These are phyloP conservation scores for Plasmodium malariae DNA, from an alignment of 169 alveolate genomes.

Conservation along the genomic window DNA sequence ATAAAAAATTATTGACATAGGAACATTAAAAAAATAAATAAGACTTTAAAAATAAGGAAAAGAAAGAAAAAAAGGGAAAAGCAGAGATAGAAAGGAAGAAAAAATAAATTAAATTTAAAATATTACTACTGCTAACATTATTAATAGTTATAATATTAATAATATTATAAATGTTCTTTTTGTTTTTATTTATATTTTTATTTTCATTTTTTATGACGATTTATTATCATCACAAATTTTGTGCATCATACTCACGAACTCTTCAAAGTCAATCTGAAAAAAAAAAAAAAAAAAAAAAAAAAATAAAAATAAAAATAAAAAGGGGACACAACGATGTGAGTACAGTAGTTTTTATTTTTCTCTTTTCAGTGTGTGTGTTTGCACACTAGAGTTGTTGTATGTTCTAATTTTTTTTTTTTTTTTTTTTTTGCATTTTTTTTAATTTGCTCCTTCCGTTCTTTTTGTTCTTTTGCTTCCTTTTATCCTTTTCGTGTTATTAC, in stretches of 20 bases:
- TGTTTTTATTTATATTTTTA: neutral
- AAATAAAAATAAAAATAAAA: neutral
- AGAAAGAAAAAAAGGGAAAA: neutral
- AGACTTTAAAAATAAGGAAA: conserved; percentile 1
- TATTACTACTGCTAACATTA: no score
- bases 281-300: neutral
- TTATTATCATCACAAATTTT: conserved; percentile 78
- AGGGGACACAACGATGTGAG: no score
- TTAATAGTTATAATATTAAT: no score
- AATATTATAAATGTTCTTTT: neutral
- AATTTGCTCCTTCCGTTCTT: no score
- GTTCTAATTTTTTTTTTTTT: neutral
- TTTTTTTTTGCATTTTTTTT: neutral
- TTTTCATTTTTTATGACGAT: conserved; percentile 23
- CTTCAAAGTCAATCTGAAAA: conserved; percentile 83
- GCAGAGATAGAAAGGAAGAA: neutral
- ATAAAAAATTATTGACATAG: conserved; percentile 15
- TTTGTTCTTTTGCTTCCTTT: neutral
- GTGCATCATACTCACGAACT: conserved; percentile 85
- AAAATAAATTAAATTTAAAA: neutral
- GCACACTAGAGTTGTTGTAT: neutral
- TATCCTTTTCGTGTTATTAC: neutral
- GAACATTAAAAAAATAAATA: conserved; percentile 17
- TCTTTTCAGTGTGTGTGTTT: neutral
- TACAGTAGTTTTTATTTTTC: no score